phyloP scores from a whole-genome alignment of 169 alveolate genomes.

The Plasmodium vivax region DNA sequence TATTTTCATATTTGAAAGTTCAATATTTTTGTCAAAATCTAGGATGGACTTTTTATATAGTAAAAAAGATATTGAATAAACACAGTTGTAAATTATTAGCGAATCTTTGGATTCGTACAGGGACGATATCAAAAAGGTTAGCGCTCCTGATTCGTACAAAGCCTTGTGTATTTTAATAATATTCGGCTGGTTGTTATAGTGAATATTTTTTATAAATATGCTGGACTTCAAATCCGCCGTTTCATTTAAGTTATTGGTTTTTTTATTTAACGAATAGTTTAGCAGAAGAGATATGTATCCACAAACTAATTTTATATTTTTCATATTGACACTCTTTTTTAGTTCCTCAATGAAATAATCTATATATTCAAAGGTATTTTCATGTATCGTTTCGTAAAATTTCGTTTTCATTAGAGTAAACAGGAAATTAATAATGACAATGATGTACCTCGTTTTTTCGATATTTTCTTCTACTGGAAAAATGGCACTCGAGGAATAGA shows the following conservation, averaged over 20 bases:
- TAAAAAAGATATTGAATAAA: conserved; percentile 72
- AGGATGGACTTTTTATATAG: conserved; percentile 73
- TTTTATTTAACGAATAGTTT: conserved; percentile 75
- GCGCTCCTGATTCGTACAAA: conserved; percentile 76
- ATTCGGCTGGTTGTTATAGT: conserved; percentile 74
- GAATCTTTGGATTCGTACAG: conserved; percentile 75
- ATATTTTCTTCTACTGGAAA: conserved; percentile 71
- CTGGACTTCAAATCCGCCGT: conserved; percentile 76
- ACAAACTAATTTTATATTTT: conserved; percentile 72
- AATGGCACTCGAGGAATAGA: conserved; percentile 54
- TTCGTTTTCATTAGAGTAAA: conserved; percentile 75
- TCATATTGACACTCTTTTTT: conserved; percentile 72
- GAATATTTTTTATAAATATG: conserved; percentile 75
- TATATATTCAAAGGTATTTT: conserved; percentile 74
- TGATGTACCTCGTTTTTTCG: conserved; percentile 72
- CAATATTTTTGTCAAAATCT: conserved; percentile 74
- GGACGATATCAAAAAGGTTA: conserved; percentile 73
- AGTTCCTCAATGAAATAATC: conserved; percentile 72
- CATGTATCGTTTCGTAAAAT: conserved; percentile 74
- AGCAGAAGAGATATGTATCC: conserved; percentile 73
- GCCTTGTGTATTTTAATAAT: conserved; percentile 75
- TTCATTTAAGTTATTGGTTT: conserved; percentile 74
- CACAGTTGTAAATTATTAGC: conserved; percentile 72
- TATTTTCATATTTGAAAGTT: conserved; percentile 74
- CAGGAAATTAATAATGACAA: conserved; percentile 73